Conservation (phyloP, 2,329 filamentous ascomycete genomes). For the Zasmidium angulare region DNA sequence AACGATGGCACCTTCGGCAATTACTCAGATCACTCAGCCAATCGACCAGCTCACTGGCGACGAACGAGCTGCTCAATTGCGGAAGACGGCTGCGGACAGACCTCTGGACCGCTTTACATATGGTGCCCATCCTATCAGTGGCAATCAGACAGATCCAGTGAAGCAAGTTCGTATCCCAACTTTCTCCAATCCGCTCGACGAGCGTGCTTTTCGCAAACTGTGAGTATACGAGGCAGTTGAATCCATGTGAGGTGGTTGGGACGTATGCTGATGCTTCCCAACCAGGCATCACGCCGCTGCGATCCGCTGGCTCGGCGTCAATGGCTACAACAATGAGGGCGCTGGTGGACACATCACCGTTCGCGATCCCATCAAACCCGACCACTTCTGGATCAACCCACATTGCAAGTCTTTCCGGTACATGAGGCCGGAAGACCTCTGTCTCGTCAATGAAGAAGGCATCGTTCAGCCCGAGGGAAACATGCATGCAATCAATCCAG, state of each 20-base stretch:
- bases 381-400: slow-evolving; percentile 39
- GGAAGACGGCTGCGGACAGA: slow-evolving; percentile 13
- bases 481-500: slow-evolving; percentile 39
- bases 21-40: neutral
- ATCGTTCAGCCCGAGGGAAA: slow-evolving; percentile 41
- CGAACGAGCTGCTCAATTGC: slow-evolving; percentile 17
- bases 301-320: slow-evolving; percentile 21
- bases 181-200: slow-evolving; percentile 17
- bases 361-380: slow-evolving; percentile 38
- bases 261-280: too few species aligned
- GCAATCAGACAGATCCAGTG: slow-evolving; percentile 16
- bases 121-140: slow-evolving; percentile 21
- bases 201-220: slow-evolving; percentile 20
- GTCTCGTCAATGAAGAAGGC: slow-evolving; percentile 42
- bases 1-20: slow-evolving; percentile 23
- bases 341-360: slow-evolving; percentile 36
- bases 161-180: slow-evolving; percentile 22
- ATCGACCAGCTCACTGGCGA: slow-evolving; percentile 7
- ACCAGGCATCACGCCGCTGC: slow-evolving; percentile 15
- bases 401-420: slow-evolving; percentile 41
- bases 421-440: slow-evolving; percentile 43
- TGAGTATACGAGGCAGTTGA: too few species aligned
- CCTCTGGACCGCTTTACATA: slow-evolving; percentile 21
- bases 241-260: too few species aligned
- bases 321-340: slow-evolving; percentile 24